Percentiles rank a stretch among this genome's conserved stretches.
phyloP scores from a whole-genome alignment of 768 basidiomycete species.

The Crassisporium funariophilum region DNA sequence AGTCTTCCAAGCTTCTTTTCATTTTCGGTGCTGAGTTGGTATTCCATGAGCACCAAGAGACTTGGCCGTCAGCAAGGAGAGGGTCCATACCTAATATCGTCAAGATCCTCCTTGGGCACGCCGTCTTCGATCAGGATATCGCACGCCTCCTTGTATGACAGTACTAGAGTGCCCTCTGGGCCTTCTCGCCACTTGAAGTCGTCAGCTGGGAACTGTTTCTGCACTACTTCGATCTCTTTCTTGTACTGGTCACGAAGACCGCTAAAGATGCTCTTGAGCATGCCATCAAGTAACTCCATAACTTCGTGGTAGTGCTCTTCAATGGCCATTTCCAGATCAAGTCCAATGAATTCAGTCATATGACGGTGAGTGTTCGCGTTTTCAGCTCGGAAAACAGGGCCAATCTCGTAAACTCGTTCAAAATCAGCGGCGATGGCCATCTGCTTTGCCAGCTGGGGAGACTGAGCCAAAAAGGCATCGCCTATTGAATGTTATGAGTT shows the following conservation, averaged over 20 bases:
- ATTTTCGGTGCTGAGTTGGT: conserved; percentile 76
- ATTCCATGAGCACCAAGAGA: conserved; percentile 10
- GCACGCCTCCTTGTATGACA: conserved; percentile 87
- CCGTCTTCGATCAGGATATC: conserved; percentile 87
- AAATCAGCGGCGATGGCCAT: conserved; percentile 99
- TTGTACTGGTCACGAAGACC: conserved; percentile 75
- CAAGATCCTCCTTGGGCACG: conserved; percentile 71
- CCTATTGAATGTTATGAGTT: conserved; percentile 45
- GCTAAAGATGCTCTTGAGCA: conserved; percentile 86
- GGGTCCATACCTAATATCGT: conserved; percentile 81
- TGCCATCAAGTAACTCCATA: conserved; percentile 84
- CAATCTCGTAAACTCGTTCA: conserved; percentile 97
- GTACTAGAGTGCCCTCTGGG: conserved; percentile 81
- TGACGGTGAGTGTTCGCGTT: conserved; percentile 97
- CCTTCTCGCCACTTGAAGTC: conserved; percentile 95
- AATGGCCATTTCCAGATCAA: conserved; percentile 98
- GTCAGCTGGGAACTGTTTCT: conserved; percentile 91
- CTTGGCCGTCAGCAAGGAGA: conserved; percentile 1
- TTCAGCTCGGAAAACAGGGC: conserved; percentile 95
- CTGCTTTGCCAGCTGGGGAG: conserved; percentile 96
- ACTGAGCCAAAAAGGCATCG: conserved; percentile 91
- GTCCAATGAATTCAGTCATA: conserved; percentile 96
- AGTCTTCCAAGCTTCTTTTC: conserved; percentile 91
- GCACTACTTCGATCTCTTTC: conserved; percentile 80
- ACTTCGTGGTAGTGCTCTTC: conserved; percentile 99